Evolutionary conservation across 2,329 filamentous ascomycete genomes (phyloP), one percentile per base, ranked within the genome.

Genomic region (Monilinia fructicola): DNA sequence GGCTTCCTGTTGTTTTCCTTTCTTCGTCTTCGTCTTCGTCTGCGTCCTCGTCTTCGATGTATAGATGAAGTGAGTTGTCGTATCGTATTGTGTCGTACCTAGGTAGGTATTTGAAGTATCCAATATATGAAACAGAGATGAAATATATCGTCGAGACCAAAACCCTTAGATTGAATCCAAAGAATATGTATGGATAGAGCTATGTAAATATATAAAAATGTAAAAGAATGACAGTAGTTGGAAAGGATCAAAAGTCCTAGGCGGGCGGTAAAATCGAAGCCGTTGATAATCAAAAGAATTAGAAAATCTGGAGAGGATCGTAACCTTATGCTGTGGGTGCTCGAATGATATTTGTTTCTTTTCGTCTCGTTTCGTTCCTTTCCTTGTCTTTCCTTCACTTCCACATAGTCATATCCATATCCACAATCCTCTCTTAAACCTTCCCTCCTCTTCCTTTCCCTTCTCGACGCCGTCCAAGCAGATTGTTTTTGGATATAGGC

Each of bases 161-260:
- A 14, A 31, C 31, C 31, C 31, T 35, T n/a, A 16, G 23, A 31
- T 35, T 35, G 18, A n/a, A n/a, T 35, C 10, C 40, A n/a, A 46
- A 31, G 26, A 3, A 59, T 42, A 59, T 4, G 46, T 9, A 59
- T 35, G 18, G n/a, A n/a, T n/a, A n/a, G n/a, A n/a, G n/a, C n/a
- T 46, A 3, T 2, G 5, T n/a, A 54, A 35, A 21, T 11, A 48
- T 23, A n/a, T 9, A 11, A 14, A 44, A 12, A 35, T 12, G 0
- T 2, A 5, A 59, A 58, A 46, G 63, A 65, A 35, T 65, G 63
- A 65, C 54, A 16, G 35, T 59, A 65, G 63, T 65, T 65, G 63
- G 63, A 44, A 60, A 35, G n/a, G 38, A 38, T 16, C 18, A 7
- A 65, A 44, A 42, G 46, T 50, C 21, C 26, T 26, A 44, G 2